Percentiles rank a stretch among this genome's conserved stretches.
These are phyloP conservation scores for Stephanodiscus minutulus DNA, from an alignment of 108 stramenopile species.

Conservation along the genomic window DNA sequence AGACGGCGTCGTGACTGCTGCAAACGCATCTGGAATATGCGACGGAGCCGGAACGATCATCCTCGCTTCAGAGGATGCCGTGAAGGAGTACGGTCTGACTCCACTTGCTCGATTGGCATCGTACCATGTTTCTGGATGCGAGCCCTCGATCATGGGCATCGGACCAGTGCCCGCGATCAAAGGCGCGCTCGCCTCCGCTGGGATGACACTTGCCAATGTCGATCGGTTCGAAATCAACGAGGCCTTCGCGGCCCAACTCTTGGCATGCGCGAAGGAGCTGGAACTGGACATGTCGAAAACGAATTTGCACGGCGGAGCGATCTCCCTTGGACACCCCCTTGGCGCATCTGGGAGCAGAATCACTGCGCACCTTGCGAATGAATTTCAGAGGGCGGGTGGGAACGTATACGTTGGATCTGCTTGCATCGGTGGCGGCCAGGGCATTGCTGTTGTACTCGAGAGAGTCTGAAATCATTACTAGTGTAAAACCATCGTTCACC, in stretches of 20 bases:
- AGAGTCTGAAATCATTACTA: constrained; percentile 50
- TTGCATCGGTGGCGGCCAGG: constrained; percentile 99
- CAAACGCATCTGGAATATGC: constrained; percentile 95
- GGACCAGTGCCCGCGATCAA: constrained; percentile 95
- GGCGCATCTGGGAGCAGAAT: constrained; percentile 95
- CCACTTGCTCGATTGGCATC: constrained; percentile 87
- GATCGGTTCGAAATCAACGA: constrained; percentile 99
- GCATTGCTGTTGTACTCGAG: constrained; percentile 97
- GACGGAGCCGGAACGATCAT: constrained; percentile 96
- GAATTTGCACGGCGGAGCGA: constrained; percentile 95
- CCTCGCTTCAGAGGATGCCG: constrained; percentile 88
- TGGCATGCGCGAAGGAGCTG: constrained; percentile 96
- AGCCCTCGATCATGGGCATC: constrained; percentile 95
- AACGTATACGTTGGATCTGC: constrained; percentile 93
- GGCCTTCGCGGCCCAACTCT: constrained; percentile 97
- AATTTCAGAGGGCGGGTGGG: constrained; percentile 64
- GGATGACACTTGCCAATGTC: constrained; percentile 85
- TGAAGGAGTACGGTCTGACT: constrained; percentile 76
- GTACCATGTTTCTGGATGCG: constrained; percentile 85
- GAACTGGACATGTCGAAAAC: constrained; percentile 91
- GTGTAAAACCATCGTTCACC: not conserved
- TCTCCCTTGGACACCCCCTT: constrained; percentile 93
- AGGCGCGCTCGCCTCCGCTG: constrained; percentile 78
- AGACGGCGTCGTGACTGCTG: constrained; percentile 96
- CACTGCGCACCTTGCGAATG: constrained; percentile 92